Evolutionary conservation across 2,329 filamentous ascomycete species (phyloP).

Genomic region (Metarhizium sp.): DNA sequence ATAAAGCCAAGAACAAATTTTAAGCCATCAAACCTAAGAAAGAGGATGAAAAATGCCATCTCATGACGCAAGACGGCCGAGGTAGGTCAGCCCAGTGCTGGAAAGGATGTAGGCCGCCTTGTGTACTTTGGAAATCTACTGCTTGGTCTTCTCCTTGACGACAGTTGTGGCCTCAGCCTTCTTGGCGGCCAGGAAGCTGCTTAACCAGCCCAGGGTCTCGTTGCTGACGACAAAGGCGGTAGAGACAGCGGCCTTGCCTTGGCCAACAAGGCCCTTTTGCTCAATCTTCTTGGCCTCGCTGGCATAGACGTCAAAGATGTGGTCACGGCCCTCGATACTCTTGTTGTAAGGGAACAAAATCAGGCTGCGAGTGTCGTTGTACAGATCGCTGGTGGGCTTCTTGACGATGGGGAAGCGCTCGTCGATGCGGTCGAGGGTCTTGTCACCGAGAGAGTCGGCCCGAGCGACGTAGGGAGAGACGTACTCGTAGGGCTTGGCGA

Average conservation of each 20-base stretch:
- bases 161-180: slow-evolving; percentile 55
- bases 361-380: slow-evolving; percentile 51
- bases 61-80: not conserved
- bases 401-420: slow-evolving; percentile 63
- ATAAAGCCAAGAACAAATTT: not conserved
- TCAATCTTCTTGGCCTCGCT: slow-evolving; percentile 54
- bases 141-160: slow-evolving; percentile 41
- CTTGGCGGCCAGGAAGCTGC: slow-evolving; percentile 48
- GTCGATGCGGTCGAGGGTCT: slow-evolving; percentile 61
- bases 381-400: slow-evolving; percentile 64
- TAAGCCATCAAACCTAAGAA: not conserved
- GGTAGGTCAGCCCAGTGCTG: not conserved
- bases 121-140: slow-evolving; percentile 19
- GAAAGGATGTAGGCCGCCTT: not conserved
- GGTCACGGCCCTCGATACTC: slow-evolving; percentile 51
- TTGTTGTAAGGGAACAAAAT: slow-evolving; percentile 55
- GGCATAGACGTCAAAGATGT: slow-evolving; percentile 47
- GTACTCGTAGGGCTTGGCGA: slow-evolving; percentile 71
- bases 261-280: slow-evolving; percentile 54
- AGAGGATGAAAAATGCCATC: not conserved
- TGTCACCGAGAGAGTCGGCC: slow-evolving; percentile 68
- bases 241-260: slow-evolving; percentile 59
- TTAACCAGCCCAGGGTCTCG: slow-evolving; percentile 54
- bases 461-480: slow-evolving; percentile 77
- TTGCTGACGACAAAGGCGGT: slow-evolving; percentile 58